phyloP scores from a whole-genome alignment of 306 rosid genomes.

The Casuarina glauca region DNA sequence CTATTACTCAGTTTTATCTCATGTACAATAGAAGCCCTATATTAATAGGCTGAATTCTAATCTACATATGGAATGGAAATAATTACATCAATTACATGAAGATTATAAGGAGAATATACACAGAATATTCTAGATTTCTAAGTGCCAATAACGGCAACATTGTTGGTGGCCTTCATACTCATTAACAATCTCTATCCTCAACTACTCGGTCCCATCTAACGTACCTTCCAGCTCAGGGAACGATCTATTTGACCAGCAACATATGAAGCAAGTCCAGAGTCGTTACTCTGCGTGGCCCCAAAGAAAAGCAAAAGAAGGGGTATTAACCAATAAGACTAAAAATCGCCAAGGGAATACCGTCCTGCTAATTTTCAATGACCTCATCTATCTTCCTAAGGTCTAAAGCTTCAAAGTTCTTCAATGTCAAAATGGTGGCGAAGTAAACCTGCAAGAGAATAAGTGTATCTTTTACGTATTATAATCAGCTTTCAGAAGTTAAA shows the following conservation, averaged over 20 bases:
- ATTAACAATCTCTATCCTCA: neutral
- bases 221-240: constrained; percentile 92
- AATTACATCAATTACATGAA: too few relatives aligned
- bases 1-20: too few relatives aligned
- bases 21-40: too few relatives aligned
- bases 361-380: constrained; percentile 33
- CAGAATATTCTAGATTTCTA: too few relatives aligned
- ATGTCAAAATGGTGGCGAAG: constrained; percentile 80
- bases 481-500: neutral
- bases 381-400: constrained; percentile 79
- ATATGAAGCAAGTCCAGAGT: constrained; percentile 87
- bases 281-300: constrained; percentile 54
- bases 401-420: constrained; percentile 92
- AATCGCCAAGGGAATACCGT: neutral
- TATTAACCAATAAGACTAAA: neutral
- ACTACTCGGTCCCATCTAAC: neutral
- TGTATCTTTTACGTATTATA: neutral
- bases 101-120: too few relatives aligned
- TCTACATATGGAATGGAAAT: too few relatives aligned
- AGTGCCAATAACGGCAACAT: too few relatives aligned
- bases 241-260: constrained; percentile 89
- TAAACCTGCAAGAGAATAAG: constrained; percentile 49
- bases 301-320: constrained; percentile 8
- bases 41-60: too few relatives aligned
- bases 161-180: too few relatives aligned